Evolutionary conservation across 768 basidiomycete species (phyloP), one percentile per base, ranked within the genome.

Genomic region (Podaxis carcinomalis): DNA sequence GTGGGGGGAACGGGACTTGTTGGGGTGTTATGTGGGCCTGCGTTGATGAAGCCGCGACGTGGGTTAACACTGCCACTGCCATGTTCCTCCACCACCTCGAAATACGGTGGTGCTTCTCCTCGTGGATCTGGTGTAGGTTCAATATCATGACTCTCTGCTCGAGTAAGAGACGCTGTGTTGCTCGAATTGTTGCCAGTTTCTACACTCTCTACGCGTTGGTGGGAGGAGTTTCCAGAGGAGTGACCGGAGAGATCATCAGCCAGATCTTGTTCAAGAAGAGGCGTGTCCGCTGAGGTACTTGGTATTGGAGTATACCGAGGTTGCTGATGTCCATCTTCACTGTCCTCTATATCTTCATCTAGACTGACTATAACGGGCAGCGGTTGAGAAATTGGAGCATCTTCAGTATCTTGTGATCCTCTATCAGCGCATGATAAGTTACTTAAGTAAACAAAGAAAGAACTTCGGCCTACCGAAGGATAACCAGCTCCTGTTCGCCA

Each of bases 401-500:
- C 84, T 56, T 84, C 83, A 75, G 82, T 75, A 52, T 85, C 85
- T 25, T 50, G 42, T 53, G 76, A 74, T 10, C 83, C 83, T 50
- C 84, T 86, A 65, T 28, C 54, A 39, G 35, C 25, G 28, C 28
- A 55, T 36, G 36, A 51, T 27, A 11, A 56, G 28, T 37, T 25
- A 32, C 32, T 27, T 25, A 50, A 14, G 28, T 19, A 59, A 40
- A 13, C 35, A 46, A 19, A 51, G 27, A 39, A 16, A 27, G 16
- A 44, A 16, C 61, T 32, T 35, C 35, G 40, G 68, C 73, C 61
- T 56, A 82, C 78, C 81, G 76, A 57, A 78, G 75, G 55, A 93
- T 84, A 4, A 93, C 92, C 28, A 93, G 78, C 69, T 93, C 92
- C 40, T 87, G 78, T 51, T 92, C 92, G 14, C 90, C 91, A 0